Evolutionary conservation across 768 basidiomycete genomes (phyloP), one percentile per base, ranked within the genome.

Genomic region (Trametes cinnabarina): DNA sequence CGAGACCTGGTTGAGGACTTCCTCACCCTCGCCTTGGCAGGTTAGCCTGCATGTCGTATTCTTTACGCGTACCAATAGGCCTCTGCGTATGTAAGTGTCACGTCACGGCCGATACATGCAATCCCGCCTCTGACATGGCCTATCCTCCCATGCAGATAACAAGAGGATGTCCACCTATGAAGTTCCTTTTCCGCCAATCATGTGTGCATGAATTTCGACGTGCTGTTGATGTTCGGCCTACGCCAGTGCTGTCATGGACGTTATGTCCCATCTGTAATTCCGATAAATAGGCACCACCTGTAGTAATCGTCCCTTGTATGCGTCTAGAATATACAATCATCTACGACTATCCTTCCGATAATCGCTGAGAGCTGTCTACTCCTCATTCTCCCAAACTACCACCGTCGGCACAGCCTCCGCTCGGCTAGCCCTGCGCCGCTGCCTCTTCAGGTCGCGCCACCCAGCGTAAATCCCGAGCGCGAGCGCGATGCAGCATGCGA

Each of bases 401-500:
- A 64, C 65, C 35, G 53, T 44, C 6, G 48, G 51, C 30, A 51
- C 35, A 17, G 34, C 48, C 30, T 35, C 57, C 30, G n/a, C 51
- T 40, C 60, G 47, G 14, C 32, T 25, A 43, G 61, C 57, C 20
- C 46, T 34, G 14, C 35, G 48, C 46, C 43, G 41, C 32, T 58
- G 55, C 53, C 28, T 47, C 53, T 43, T 23, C 28, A 63, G 40
- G 50, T 86, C 85, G 51, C 79, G 70, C 74, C 76, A 79, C 2
- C 74, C 78, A 8, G 82, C 81, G 73, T 79, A 84, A 0, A 81
- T 54, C 55, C 80, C 81, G 43, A 86, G 68, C 20, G 70, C 60
- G 2, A 84, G 70, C 6, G 78, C 76, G 4, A 79, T 34, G 42
- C 75, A 69, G 51, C 82, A 82, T 20, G 79, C 82, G 0, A 60